Evolutionary conservation across 176 grass and related monocot genomes (phyloP).

Genomic region (Aegilops speltoides): DNA sequence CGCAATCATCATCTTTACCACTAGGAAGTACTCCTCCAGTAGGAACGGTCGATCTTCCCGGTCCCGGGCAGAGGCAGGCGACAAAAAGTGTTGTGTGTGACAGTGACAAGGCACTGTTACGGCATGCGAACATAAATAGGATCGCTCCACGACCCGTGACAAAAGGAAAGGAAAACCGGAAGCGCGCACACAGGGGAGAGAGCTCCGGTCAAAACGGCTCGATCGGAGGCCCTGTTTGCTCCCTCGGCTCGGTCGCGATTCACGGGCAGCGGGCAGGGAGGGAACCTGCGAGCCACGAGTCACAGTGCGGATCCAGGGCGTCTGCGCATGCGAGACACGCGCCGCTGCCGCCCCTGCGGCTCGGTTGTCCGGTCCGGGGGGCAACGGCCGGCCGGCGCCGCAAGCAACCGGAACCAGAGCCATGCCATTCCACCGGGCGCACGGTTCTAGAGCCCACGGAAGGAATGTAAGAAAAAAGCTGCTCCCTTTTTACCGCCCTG

Average conservation of each 20-base stretch:
- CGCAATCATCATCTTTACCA: too few species aligned
- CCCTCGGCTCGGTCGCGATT: neutral
- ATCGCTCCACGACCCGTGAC: neutral
- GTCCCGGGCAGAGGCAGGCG: neutral
- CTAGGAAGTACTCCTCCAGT: too few species aligned
- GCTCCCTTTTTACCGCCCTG: neutral
- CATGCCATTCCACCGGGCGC: neutral
- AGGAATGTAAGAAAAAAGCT: slow-evolving; percentile 12
- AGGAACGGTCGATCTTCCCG: neutral
- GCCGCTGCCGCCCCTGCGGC: neutral
- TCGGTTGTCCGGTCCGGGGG: too few species aligned
- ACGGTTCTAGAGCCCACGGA: neutral
- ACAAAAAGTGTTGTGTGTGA: neutral
- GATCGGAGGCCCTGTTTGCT: neutral
- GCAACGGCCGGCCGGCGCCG: neutral
- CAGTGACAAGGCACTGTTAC: neutral
- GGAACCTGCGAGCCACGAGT: neutral
- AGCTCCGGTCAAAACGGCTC: neutral
- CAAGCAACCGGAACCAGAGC: neutral
- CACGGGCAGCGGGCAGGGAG: neutral
- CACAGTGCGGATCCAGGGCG: neutral
- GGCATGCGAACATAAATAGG: neutral
- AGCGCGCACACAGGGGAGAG: neutral
- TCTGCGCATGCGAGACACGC: neutral
- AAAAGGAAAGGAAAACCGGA: neutral